These are phyloP conservation scores for Rhynchospora breviuscula DNA, from an alignment of 176 grass and related monocot genomes.

Conservation along the genomic window DNA sequence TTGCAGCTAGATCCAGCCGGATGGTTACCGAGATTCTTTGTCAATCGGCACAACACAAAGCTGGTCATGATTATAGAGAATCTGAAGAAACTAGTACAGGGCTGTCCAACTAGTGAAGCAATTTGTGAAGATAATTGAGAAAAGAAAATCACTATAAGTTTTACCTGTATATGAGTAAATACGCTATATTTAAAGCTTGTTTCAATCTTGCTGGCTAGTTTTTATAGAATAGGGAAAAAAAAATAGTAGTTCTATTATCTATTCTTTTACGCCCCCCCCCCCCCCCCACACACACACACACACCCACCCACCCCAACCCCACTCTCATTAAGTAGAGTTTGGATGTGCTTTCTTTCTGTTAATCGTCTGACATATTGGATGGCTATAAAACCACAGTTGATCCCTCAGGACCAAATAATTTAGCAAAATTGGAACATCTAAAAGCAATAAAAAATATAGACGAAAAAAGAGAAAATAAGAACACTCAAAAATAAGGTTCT, in stretches of 20 bases:
- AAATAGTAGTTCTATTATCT: neutral
- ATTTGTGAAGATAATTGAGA: conserved; percentile 16
- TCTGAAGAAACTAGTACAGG: conserved; percentile 69
- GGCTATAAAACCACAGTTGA: neutral
- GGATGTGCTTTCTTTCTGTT: neutral
- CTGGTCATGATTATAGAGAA: conserved; percentile 85
- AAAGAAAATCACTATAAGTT: neutral
- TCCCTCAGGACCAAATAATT: neutral
- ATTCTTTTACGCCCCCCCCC: neutral
- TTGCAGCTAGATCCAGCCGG: conserved; percentile 77
- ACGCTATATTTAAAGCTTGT: conserved; percentile 18
- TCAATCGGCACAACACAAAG: conserved; percentile 78
- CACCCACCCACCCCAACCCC: neutral
- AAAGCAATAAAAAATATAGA: neutral
- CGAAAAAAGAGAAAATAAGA: neutral
- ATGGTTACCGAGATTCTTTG: conserved; percentile 88
- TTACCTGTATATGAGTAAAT: conserved; percentile 29
- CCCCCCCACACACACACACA: no score
- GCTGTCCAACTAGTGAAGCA: conserved; percentile 4
- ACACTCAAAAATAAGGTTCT: neutral
- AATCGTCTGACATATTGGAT: neutral
- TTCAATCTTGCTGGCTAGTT: neutral
- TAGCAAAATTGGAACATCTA: neutral
- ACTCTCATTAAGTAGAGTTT: neutral
- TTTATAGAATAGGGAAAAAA: neutral